Evolutionary conservation across 148 eudicot species (phyloP).

Genomic region (Euryodendron excelsum): DNA sequence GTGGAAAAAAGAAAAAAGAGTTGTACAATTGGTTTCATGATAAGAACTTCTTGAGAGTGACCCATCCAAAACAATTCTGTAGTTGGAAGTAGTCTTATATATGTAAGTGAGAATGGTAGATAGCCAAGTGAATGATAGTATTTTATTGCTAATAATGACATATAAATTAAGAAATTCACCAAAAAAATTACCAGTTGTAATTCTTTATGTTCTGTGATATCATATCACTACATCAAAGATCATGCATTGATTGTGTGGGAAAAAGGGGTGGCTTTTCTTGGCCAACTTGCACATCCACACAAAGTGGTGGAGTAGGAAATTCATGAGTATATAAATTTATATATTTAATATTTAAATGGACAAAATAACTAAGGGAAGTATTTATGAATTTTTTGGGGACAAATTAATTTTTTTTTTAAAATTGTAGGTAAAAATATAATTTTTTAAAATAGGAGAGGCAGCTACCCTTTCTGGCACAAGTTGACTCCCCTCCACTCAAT

Average conservation of each 20-base stretch:
- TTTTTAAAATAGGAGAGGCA: no score
- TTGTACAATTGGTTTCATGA: background rate
- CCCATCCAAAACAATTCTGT: no score
- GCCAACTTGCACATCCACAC: background rate
- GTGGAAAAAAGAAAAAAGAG: no score
- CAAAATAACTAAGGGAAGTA: no score
- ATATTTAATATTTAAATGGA: no score
- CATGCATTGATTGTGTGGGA: background rate
- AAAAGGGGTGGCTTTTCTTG: background rate
- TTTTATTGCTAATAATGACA: background rate
- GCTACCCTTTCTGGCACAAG: no score
- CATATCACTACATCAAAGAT: no score
- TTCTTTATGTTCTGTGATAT: background rate
- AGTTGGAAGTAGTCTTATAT: background rate
- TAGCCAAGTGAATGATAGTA: background rate
- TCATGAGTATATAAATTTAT: no score
- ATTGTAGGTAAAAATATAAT: no score
- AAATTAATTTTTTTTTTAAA: no score
- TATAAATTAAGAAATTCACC: background rate
- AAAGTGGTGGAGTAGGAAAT: background rate
- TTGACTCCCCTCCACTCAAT: no score
- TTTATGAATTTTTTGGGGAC: no score
- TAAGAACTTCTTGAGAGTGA: background rate
- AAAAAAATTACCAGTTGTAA: background rate
- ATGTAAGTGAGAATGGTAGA: conserved; percentile 6